These are phyloP conservation scores for Plasmopara halstedii DNA, from an alignment of 352 stramenopile species.

Conservation along the genomic window DNA sequence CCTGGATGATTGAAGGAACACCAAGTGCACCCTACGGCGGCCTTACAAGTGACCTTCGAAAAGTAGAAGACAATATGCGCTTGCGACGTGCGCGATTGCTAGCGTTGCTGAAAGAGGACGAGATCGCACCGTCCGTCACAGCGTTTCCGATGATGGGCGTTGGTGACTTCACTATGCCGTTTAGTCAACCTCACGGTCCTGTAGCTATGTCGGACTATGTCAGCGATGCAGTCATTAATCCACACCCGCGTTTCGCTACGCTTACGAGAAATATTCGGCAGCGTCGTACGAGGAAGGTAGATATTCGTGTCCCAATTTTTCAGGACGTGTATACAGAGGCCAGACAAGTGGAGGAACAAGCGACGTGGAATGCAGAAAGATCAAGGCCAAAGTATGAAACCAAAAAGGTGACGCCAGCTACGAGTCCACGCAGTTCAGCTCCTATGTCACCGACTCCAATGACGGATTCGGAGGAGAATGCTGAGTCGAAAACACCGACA, in stretches of 20 bases:
- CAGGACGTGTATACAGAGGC: constrained; percentile 75
- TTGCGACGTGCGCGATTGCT: constrained; percentile 92
- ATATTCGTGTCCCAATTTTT: constrained; percentile 85
- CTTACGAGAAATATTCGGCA: constrained; percentile 98
- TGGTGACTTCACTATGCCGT: constrained; percentile 85
- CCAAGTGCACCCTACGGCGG: constrained; percentile 91
- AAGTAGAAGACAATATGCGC: constrained; percentile 98
- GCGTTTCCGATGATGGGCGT: constrained; percentile 96
- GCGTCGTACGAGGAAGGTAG: constrained; percentile 78
- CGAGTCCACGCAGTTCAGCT: constrained; percentile 12
- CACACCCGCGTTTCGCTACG: constrained; percentile 97
- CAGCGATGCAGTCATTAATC: constrained; percentile 97
- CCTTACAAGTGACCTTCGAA: constrained; percentile 91
- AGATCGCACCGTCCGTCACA: constrained; percentile 95
- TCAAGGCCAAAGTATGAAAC: constrained; percentile 71
- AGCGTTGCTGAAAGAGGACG: constrained; percentile 88
- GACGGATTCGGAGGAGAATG: constrained; percentile 45
- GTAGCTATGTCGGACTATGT: constrained; percentile 95
- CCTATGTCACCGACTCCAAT: constrained; percentile 30
- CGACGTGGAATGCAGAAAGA: constrained; percentile 68
- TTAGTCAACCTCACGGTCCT: constrained; percentile 47
- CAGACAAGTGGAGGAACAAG: constrained; percentile 63
- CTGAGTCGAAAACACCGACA: constrained; percentile 46
- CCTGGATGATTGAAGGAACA: constrained; percentile 99
- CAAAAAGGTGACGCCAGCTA: constrained; percentile 29